Percentiles rank a stretch among this genome's conserved stretches.
Conservation (phyloP, 352 stramenopile genomes). For the Globisporangium middletonii region DNA sequence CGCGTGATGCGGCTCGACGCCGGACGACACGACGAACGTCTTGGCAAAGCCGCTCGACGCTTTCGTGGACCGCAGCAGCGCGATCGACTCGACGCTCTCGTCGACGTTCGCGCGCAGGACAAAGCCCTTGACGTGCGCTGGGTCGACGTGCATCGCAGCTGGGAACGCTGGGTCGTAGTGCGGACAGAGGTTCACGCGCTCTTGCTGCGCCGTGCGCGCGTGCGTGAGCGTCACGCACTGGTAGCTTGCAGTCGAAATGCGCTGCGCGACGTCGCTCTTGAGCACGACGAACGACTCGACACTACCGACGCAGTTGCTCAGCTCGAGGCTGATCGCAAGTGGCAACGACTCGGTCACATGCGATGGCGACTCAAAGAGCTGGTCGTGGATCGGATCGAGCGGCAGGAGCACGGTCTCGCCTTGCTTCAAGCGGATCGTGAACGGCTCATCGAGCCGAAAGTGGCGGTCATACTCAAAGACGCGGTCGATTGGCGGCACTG, state of each 20-base stretch:
- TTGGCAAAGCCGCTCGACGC: slow-evolving; percentile 16
- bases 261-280: slow-evolving; percentile 9
- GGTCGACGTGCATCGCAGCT: slow-evolving; percentile 15
- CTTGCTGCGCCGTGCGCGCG: slow-evolving; percentile 6
- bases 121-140: slow-evolving; percentile 21
- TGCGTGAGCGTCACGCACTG: slow-evolving; percentile 25
- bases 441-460: slow-evolving; percentile 24
- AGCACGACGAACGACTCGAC: slow-evolving; percentile 19
- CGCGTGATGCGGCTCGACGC: background rate
- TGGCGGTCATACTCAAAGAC: slow-evolving; percentile 16
- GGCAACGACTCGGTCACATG: background rate
- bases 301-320: slow-evolving; percentile 22
- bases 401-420: slow-evolving; percentile 26
- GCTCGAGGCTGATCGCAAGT: slow-evolving; percentile 23
- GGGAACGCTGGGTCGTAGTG: slow-evolving; percentile 15
- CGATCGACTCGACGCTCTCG: slow-evolving; percentile 14
- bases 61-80: slow-evolving; percentile 24
- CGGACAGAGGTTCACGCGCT: slow-evolving; percentile 21
- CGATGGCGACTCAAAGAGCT: slow-evolving; percentile 11
- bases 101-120: slow-evolving; percentile 16
- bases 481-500: slow-evolving; percentile 11
- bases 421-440: slow-evolving; percentile 15
- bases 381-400: slow-evolving; percentile 18
- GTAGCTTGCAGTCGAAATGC: slow-evolving; percentile 25
- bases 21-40: slow-evolving; percentile 7